phyloP scores from a whole-genome alignment of 257 asterid genomes.

The Echium plantagineum region DNA sequence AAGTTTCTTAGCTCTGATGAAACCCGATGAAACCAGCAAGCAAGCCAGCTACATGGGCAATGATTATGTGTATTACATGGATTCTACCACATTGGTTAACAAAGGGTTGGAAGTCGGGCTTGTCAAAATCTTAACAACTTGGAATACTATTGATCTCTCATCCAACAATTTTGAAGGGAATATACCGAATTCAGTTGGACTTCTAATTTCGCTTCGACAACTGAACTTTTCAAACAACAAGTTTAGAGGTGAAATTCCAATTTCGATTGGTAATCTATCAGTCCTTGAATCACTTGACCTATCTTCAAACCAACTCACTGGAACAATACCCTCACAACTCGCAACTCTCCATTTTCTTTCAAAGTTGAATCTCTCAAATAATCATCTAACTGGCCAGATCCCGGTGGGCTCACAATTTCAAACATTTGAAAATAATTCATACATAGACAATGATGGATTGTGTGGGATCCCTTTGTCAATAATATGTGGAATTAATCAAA shows the following conservation, averaged over 20 bases:
- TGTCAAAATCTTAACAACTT: not conserved
- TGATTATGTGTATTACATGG: not conserved
- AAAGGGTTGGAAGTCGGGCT: not conserved
- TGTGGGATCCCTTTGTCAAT: not conserved
- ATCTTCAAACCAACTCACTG: slow-evolving; percentile 4
- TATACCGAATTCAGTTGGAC: slow-evolving; percentile 9
- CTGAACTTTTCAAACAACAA: slow-evolving; percentile 18
- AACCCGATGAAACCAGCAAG: not conserved
- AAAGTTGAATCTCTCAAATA: not conserved
- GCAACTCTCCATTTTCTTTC: not conserved
- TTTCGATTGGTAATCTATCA: slow-evolving; percentile 5
- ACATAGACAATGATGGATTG: not conserved
- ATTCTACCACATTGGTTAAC: not conserved
- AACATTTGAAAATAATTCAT: not conserved
- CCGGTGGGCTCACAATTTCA: not conserved
- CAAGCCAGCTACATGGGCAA: no score
- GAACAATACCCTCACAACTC: not conserved
- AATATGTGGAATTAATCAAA: not conserved
- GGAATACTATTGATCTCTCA: slow-evolving; percentile 14
- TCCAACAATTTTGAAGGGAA: slow-evolving; percentile 12
- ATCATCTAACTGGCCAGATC: not conserved
- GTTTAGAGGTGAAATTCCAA: slow-evolving; percentile 17
- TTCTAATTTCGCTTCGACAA: not conserved
- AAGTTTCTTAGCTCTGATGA: slow-evolving; percentile 15
- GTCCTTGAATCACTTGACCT: slow-evolving; percentile 24